Evolutionary conservation across 805 yeast species (phyloP), one percentile per base, ranked within the genome.

Genomic region (Ogataea polymorpha): DNA sequence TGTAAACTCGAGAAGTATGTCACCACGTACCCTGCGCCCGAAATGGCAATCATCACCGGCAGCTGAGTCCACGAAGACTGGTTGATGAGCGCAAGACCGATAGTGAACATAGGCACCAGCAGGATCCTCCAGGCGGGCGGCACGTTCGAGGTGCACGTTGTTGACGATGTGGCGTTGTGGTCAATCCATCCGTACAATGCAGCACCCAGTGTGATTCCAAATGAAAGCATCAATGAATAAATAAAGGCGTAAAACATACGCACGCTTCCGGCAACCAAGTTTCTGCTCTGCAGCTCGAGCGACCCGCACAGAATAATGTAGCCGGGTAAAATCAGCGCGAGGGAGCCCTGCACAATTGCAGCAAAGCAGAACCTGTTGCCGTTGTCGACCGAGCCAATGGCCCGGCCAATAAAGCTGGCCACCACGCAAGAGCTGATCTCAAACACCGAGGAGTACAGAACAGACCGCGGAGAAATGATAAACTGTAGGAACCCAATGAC

Each of bases 191-290:
- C 98, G 58, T 86, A 91, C 29, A 91, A 67, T 0, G 95, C 95
- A 5, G 96, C 86, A 1, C 98, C 98, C 42, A 91, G 66, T 0
- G 97, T 89, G 49, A 91, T 86, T 32, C 98, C 98, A 65, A 91
- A 91, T 7, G 96, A 93, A 37, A 90, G 70, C 65, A 90, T 88
- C 49, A 90, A 63, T 3, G 97, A 89, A 59, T 91, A 91, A 34
- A 91, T 88, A 52, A 90, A 82, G 8, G 98, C 97, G 62, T 91
- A 91, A 59, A 91, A 90, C 97, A 91, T 91, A 60, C 98, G 71
- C 37, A 91, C 97, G 1, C 96, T 74, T 0, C 98, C 98, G 0
- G 97, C 95, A 18, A 91, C 96, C 35, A 91, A 59, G 53, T 87
- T 91, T 57, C 91, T 74, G 11, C 95, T 82, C 64, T 91, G 98